Percentiles rank a stretch among this genome's conserved stretches.
Evolutionary conservation across 2,329 filamentous ascomycete species (phyloP).

Genomic region (Arthrocladium fulminans): DNA sequence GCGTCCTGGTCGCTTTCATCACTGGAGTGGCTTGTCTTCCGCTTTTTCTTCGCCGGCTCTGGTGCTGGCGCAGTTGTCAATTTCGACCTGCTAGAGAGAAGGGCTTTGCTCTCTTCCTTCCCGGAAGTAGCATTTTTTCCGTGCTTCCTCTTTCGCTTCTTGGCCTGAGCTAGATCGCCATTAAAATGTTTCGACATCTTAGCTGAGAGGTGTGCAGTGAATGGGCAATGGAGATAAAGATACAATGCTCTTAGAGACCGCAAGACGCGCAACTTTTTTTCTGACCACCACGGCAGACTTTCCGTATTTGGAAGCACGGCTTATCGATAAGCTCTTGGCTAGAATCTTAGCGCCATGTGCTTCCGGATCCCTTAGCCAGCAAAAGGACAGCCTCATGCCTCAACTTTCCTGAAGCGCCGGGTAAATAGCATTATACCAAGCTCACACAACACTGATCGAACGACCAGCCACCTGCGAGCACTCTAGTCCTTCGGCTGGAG

Average conservation of each 20-base stretch:
- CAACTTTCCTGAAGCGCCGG: too few relatives aligned
- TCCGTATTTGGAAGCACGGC: background rate
- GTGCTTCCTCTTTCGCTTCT: constrained; percentile 41
- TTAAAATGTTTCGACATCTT: constrained; percentile 7
- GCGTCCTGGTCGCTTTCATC: constrained; percentile 29
- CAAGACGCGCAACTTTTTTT: constrained; percentile 4
- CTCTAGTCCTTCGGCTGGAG: too few relatives aligned
- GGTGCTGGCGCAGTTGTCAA: constrained; percentile 15
- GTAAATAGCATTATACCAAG: too few relatives aligned
- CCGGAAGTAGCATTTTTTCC: constrained; percentile 23
- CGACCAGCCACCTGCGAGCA: too few relatives aligned
- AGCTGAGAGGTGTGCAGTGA: background rate
- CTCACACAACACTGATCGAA: too few relatives aligned
- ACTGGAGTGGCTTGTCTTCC: constrained; percentile 29
- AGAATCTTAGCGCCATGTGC: too few relatives aligned
- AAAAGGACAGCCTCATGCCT: too few relatives aligned
- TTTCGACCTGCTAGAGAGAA: constrained; percentile 14
- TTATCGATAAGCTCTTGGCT: constrained; percentile 1
- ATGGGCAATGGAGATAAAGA: too few relatives aligned
- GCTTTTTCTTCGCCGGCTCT: constrained; percentile 31
- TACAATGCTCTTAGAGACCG: too few relatives aligned
- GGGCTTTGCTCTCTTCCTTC: constrained; percentile 1
- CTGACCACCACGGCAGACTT: constrained; percentile 1
- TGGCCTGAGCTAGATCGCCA: constrained; percentile 16
- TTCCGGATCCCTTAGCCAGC: too few relatives aligned